Conservation (phyloP, 1,284 basidiomycete genomes). For the Cutaneotrichosporon mucoides region DNA sequence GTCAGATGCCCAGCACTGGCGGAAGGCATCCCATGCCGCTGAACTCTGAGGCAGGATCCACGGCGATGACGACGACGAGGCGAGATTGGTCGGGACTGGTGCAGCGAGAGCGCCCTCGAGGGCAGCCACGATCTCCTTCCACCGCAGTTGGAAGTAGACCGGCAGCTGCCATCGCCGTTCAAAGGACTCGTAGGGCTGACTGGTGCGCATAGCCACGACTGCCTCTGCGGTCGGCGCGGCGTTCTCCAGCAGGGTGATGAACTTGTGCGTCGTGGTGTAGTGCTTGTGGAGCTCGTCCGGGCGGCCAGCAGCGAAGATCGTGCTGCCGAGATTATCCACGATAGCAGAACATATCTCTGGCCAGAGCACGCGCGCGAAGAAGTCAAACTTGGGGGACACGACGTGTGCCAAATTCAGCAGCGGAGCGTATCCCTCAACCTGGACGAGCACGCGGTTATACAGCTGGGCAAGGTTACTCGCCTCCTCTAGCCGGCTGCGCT, state of each 20-base stretch:
- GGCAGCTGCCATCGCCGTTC: slow-evolving; percentile 89
- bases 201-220: slow-evolving; percentile 65
- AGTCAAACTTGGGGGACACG: slow-evolving; percentile 60
- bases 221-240: slow-evolving; percentile 71
- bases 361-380: slow-evolving; percentile 84
- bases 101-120: slow-evolving; percentile 63
- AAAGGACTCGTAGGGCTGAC: slow-evolving; percentile 68
- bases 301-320: slow-evolving; percentile 84
- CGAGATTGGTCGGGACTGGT: neutral
- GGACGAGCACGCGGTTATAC: slow-evolving; percentile 78
- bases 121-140: slow-evolving; percentile 81
- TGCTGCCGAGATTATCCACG: slow-evolving; percentile 72
- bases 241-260: slow-evolving; percentile 77
- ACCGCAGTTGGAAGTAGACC: slow-evolving; percentile 97
- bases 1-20: slow-evolving; percentile 76
- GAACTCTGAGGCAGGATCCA: slow-evolving; percentile 56
- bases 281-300: slow-evolving; percentile 79
- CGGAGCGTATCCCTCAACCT: slow-evolving; percentile 63
- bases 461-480: slow-evolving; percentile 39
- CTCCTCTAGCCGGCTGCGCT: slow-evolving; percentile 9
- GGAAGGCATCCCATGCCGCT: slow-evolving; percentile 67
- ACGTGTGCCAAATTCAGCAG: slow-evolving; percentile 73
- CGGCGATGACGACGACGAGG: neutral
- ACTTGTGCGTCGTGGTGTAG: slow-evolving; percentile 75
- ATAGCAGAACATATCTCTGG: slow-evolving; percentile 72